A percentile compares a stretch with the other conserved stretches of the same genome.
Conservation (phyloP, 352 stramenopile species). For the Blastocystis sp. region DNA sequence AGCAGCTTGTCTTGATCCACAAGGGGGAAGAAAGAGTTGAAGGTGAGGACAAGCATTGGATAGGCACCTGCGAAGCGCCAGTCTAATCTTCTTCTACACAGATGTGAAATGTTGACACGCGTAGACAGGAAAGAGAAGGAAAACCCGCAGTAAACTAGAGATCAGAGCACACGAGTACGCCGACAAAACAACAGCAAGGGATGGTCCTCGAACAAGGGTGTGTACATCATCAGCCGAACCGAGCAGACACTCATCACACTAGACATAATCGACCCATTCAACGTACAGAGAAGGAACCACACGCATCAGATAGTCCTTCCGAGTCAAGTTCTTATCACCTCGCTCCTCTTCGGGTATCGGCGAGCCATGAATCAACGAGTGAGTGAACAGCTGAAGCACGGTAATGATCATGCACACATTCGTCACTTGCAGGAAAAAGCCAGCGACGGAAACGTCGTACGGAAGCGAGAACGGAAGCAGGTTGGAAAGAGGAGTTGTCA, state of each 20-base stretch:
- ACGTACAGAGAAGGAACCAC: constrained; percentile 14
- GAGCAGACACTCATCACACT: background rate
- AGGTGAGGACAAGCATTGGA: constrained; percentile 1
- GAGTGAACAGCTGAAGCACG: background rate
- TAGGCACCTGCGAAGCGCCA: constrained; percentile 41
- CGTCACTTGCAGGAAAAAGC: background rate
- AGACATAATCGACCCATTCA: background rate
- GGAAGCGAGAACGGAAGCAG: background rate
- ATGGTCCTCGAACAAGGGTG: background rate
- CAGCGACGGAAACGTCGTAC: background rate
- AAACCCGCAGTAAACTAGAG: constrained; percentile 51
- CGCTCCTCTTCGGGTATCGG: background rate
- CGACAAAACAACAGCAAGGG: constrained; percentile 17
- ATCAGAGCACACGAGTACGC: background rate
- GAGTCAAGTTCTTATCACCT: constrained; percentile 45
- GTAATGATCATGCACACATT: constrained; percentile 48
- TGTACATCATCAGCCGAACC: background rate
- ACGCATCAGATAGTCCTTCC: background rate
- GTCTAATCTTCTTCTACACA: constrained; percentile 19
- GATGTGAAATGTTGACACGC: constrained; percentile 21
- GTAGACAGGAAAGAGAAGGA: constrained; percentile 60
- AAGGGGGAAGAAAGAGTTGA: background rate
- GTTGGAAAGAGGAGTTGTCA: background rate
- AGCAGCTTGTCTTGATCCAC: constrained; percentile 33
- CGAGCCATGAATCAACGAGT: background rate